Evolutionary conservation across 2,329 filamentous ascomycete genomes (phyloP).

Genomic region (Metarhizium anisopliae): DNA sequence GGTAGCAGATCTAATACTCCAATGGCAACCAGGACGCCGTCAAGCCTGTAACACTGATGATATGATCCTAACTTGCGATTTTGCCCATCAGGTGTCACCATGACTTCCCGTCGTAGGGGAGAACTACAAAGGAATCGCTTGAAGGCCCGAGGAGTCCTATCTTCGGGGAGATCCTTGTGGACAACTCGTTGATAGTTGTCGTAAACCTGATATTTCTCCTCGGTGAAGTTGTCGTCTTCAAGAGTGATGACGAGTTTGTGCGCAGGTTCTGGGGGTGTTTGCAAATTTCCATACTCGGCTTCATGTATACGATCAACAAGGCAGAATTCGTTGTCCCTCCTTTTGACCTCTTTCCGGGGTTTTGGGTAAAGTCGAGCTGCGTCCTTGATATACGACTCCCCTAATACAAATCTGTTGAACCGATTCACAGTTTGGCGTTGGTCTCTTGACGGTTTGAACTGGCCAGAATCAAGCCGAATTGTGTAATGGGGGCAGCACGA

Average conservation of each 20-base stretch:
- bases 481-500: slow-evolving; percentile 93
- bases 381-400: slow-evolving; percentile 57
- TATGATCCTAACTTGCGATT: slow-evolving; percentile 58
- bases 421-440: slow-evolving; percentile 69
- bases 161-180: slow-evolving; percentile 54
- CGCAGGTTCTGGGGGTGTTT: slow-evolving; percentile 52
- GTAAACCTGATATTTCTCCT: slow-evolving; percentile 67
- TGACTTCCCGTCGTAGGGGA: slow-evolving; percentile 43
- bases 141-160: slow-evolving; percentile 56
- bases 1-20: slow-evolving; percentile 71
- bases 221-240: slow-evolving; percentile 60
- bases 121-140: slow-evolving; percentile 66
- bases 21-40: slow-evolving; percentile 67
- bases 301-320: slow-evolving; percentile 61
- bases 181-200: slow-evolving; percentile 67
- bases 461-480: slow-evolving; percentile 58
- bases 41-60: slow-evolving; percentile 74
- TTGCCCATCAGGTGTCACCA: slow-evolving; percentile 37
- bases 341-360: slow-evolving; percentile 55
- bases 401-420: slow-evolving; percentile 64
- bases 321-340: slow-evolving; percentile 58
- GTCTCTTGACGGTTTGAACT: slow-evolving; percentile 59
- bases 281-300: slow-evolving; percentile 47
- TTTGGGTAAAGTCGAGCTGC: slow-evolving; percentile 56
- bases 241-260: slow-evolving; percentile 62